Evolutionary conservation across 768 basidiomycete species (phyloP), one percentile per base, ranked within the genome.

Genomic region (Holtermannia corniformis): DNA sequence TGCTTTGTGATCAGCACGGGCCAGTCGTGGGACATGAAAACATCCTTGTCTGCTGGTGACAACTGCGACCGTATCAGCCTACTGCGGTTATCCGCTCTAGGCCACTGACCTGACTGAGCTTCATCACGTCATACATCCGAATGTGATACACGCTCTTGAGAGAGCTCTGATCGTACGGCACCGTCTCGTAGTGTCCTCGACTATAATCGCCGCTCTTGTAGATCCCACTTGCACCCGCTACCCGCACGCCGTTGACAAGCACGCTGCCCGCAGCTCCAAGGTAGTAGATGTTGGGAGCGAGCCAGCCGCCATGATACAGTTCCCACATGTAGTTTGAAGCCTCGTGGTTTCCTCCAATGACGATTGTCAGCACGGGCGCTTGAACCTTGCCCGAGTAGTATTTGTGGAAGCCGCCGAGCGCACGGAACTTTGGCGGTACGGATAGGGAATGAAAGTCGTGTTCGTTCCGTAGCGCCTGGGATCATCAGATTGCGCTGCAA

Each of bases 21-120:
- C 95, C 93, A 99, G 72, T 97, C 95, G 67, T 99, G 93, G 1
- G 92, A 96, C 28, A 97, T 77, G 76, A 96, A 87, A 23, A 97
- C 79, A 24, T 82, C 48, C 44, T 60, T 42, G 1, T 51, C 47
- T 41, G 21, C 23, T 5, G 47, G 54, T 5, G 62, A 53, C 0
- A 63, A 62, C 61, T 65, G 32, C 7, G 16, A 40, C 27, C n/a
- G 56, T 32, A 54, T 55, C 42, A 43, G 12, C 23, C 19, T 20
- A 26, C 32, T 3, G 7, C 7, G 16, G 1, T 3, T 3, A 44
- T 12, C 5, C 3, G 51, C n/a, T 11, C 5, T 24, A 10, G 1
- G 19, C 20, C 19, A 54, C 69, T 58, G 19, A 76, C 75, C 56
- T 74, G 79, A 22, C 87, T 84, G 5, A 96, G 73, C 49, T 85